These are phyloP conservation scores for Stachybotrys elegans DNA, from an alignment of 2,329 filamentous ascomycete genomes.

Conservation along the genomic window DNA sequence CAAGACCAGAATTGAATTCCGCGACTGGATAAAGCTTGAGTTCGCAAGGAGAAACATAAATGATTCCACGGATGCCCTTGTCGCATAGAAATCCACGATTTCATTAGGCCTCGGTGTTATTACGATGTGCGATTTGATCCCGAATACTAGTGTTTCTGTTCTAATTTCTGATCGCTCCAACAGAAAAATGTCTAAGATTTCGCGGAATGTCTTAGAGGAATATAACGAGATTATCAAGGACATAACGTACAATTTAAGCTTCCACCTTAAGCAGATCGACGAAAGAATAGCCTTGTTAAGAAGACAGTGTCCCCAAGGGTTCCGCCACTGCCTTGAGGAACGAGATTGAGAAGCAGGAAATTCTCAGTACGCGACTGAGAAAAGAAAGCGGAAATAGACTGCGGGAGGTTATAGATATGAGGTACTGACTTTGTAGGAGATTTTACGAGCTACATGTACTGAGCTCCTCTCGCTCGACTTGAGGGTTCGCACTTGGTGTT, in stretches of 20 bases:
- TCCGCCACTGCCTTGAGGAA: not conserved
- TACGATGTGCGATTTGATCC: too few relatives aligned
- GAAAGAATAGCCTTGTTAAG: too few relatives aligned
- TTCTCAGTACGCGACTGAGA: not conserved
- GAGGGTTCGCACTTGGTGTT: not conserved
- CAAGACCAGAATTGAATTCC: too few relatives aligned
- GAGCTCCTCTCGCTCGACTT: conserved; percentile 1
- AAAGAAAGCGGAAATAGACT: not conserved
- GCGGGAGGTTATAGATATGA: not conserved
- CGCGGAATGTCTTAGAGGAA: not conserved
- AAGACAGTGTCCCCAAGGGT: not conserved
- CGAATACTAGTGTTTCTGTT: too few relatives aligned
- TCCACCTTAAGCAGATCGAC: too few relatives aligned
- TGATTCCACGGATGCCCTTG: too few relatives aligned
- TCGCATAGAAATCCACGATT: too few relatives aligned
- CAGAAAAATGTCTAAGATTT: too few relatives aligned
- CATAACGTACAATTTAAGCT: not conserved
- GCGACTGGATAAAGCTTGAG: too few relatives aligned
- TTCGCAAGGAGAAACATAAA: too few relatives aligned
- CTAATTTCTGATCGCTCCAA: too few relatives aligned
- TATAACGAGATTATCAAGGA: not conserved
- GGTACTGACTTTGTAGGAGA: not conserved
- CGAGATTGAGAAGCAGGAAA: not conserved
- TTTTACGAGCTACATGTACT: not conserved
- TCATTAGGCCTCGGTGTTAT: too few relatives aligned